Evolutionary conservation across 169 alveolate genomes (phyloP), one percentile per base, ranked within the genome.

Genomic region (Eimeria praecox): DNA sequence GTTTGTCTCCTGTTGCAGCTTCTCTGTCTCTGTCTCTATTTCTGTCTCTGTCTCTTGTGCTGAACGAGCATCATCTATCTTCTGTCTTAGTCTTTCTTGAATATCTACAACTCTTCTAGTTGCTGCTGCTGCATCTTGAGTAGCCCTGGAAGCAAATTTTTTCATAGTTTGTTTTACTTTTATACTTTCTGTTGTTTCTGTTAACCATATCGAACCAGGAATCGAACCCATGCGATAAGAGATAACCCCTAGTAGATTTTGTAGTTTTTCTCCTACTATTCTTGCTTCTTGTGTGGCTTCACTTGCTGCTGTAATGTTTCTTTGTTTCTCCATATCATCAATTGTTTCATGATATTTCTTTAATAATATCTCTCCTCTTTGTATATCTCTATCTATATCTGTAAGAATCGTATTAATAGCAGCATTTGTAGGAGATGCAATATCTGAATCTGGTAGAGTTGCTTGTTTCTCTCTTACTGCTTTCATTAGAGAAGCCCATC

Each of bases 71-170:
- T 22, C 8, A 22, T 9, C n/a, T n/a, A 18, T 59, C 20, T 20
- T 59, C 22, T 22, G 8, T 20, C 33, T 16, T 46, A 71, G 12
- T 22, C 24, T 14, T 30, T 71, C 33, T 16, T 33, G 82, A 71
- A 71, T 10, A 6, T 71, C 82, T 30, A 38, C 18, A 14, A 30
- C 24, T 14, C 49, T 71, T 33, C 46, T 71, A 12, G 49, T 71
- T 33, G 46, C 46, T 71, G 82, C 82, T 71, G 82, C 40, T 30
- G 82, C 82, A 14, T 71, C 82, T 22, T 71, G 82, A 22, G 16
- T 14, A 9, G 82, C 82, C 24, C 82, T 71, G 2, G 42, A 2
- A 30, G 82, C 82, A 0, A 71, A 5, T 30, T 12, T 0, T 12
- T 20, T 22, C 69, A 59, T 59, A 22, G 22, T n/a, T 9, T 20